Conservation (phyloP, 371 early-diverging fungal genomes). For the Catenaria anguillulae region DNA sequence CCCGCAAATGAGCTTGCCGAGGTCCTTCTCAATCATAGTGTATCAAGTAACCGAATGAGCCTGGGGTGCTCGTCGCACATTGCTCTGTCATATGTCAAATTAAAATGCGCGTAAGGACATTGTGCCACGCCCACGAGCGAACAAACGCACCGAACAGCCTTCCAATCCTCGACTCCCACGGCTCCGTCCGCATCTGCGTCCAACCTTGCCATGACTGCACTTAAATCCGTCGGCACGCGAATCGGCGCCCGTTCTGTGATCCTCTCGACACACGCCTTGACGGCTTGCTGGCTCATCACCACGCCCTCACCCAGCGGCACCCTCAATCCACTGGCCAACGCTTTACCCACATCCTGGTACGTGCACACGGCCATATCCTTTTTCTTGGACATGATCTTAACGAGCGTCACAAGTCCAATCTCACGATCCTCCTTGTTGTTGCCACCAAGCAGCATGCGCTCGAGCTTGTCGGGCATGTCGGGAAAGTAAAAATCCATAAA, state of each 20-base stretch:
- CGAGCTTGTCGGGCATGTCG: slow-evolving; percentile 3
- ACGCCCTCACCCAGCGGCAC: background rate
- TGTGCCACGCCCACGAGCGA: background rate
- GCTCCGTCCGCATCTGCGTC: background rate
- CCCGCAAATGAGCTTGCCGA: too few species aligned
- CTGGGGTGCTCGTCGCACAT: too few species aligned
- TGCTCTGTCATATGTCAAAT: too few species aligned
- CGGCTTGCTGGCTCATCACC: background rate
- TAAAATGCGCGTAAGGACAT: too few species aligned
- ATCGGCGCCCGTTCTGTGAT: background rate
- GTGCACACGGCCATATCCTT: background rate
- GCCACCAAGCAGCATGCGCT: background rate
- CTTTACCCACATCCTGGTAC: background rate
- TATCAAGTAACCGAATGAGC: too few species aligned
- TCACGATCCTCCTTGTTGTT: background rate
- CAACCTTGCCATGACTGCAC: background rate
- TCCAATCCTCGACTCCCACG: background rate
- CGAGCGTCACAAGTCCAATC: background rate
- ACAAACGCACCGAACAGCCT: background rate
- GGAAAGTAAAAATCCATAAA: slow-evolving; percentile 2
- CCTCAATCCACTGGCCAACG: background rate
- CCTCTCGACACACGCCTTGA: background rate
- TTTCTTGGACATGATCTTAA: background rate
- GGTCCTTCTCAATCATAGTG: too few species aligned
- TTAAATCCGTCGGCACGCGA: background rate